Evolutionary conservation across 2,329 filamentous ascomycete genomes (phyloP).

Genomic region (Monilinia fructigena): DNA sequence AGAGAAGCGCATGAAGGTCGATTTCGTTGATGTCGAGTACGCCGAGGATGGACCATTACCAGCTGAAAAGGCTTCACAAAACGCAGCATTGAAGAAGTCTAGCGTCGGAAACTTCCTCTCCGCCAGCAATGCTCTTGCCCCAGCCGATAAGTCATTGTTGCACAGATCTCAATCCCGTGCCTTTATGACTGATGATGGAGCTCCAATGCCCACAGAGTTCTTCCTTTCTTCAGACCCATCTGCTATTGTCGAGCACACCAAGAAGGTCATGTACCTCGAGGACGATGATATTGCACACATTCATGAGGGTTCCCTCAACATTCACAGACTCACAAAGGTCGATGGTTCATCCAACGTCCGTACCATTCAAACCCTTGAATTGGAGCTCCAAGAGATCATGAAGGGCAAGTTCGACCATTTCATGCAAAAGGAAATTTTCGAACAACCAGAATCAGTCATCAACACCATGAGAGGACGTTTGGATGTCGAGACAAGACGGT

Average conservation of each 20-base stretch:
- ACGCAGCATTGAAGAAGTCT: constrained; percentile 91
- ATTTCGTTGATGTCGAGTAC: constrained; percentile 99
- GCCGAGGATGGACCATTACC: constrained; percentile 78
- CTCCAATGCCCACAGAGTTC: constrained; percentile 97
- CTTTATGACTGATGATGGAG: constrained; percentile 97
- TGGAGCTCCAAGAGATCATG: constrained; percentile 99
- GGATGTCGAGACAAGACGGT: constrained; percentile 88
- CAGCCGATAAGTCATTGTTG: constrained; percentile 94
- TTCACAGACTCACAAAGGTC: constrained; percentile 95
- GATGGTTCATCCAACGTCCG: constrained; percentile 96
- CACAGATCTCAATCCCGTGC: constrained; percentile 98
- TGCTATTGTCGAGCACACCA: constrained; percentile 98
- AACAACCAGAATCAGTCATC: constrained; percentile 98
- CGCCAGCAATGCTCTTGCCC: constrained; percentile 71
- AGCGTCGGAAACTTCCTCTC: constrained; percentile 64
- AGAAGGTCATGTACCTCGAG: constrained; percentile 99
- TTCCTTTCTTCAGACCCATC: constrained; percentile 99
- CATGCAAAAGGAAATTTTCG: constrained; percentile 99
- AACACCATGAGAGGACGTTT: constrained; percentile 99
- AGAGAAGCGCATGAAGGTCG: constrained; percentile 99
- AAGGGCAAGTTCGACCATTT: constrained; percentile 99
- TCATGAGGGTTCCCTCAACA: constrained; percentile 97
- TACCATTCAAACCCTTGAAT: constrained; percentile 96
- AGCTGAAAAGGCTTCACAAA: constrained; percentile 93
- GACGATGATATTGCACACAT: constrained; percentile 99